Evolutionary conservation across 192 early-diverging fungal species (phyloP).

Genomic region (Linnemannia zychae): DNA sequence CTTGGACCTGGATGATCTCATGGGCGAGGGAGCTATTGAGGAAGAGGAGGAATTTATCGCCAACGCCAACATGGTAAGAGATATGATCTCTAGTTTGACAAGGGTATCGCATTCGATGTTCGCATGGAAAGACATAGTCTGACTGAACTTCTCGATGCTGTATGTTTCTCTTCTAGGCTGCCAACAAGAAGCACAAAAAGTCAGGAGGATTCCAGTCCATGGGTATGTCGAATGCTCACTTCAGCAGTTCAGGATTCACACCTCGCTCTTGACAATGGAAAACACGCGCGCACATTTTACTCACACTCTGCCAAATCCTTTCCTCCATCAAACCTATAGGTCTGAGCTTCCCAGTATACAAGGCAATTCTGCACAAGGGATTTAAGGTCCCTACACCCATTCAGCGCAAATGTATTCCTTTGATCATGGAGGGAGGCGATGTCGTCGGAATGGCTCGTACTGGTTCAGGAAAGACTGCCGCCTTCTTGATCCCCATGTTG

Average conservation of each 20-base stretch:
- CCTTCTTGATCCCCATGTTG: constrained; percentile 94
- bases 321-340: constrained; percentile 56
- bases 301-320: neutral
- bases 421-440: constrained; percentile 92
- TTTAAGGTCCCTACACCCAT: constrained; percentile 99
- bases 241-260: neutral
- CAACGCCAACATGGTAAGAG: constrained; percentile 46
- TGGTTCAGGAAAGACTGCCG: constrained; percentile 97
- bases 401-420: constrained; percentile 94
- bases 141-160: neutral
- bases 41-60: constrained; percentile 56
- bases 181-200: constrained; percentile 94
- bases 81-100: neutral
- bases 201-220: constrained; percentile 98
- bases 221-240: constrained; percentile 65
- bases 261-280: neutral
- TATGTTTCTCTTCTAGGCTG: constrained; percentile 46
- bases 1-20: constrained; percentile 50
- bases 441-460: constrained; percentile 99
- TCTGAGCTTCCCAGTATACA: constrained; percentile 84
- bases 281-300: neutral
- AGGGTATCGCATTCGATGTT: neutral
- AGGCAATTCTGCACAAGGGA: constrained; percentile 91
- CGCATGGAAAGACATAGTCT: too few species aligned
- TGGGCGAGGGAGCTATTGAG: constrained; percentile 37